These are phyloP conservation scores for Diaporthe sp. DNA, from an alignment of 2,329 filamentous ascomycete species.

Conservation along the genomic window DNA sequence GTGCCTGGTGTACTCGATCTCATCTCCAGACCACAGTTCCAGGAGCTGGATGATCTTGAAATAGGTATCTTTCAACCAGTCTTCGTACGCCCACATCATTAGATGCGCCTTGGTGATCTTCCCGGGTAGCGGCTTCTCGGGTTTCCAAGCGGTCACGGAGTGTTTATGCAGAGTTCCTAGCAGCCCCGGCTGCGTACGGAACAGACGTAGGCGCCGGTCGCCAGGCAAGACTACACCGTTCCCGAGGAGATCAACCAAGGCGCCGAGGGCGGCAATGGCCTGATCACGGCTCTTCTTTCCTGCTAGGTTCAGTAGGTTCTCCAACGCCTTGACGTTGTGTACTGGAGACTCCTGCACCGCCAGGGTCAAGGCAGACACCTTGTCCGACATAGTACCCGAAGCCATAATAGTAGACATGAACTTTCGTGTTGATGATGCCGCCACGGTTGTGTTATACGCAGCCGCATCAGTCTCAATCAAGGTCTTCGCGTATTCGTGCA, in stretches of 20 bases:
- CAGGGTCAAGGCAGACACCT: slow-evolving; percentile 93
- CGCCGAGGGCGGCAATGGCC: slow-evolving; percentile 91
- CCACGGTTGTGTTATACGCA: slow-evolving; percentile 79
- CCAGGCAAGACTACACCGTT: slow-evolving; percentile 88
- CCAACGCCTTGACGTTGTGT: slow-evolving; percentile 91
- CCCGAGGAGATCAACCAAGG: slow-evolving; percentile 93
- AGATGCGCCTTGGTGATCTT: slow-evolving; percentile 82
- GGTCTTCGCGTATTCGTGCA: slow-evolving; percentile 79
- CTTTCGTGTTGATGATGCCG: slow-evolving; percentile 89
- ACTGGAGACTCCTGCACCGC: slow-evolving; percentile 96
- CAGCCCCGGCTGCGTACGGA: slow-evolving; percentile 84
- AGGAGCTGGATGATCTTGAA: slow-evolving; percentile 94
- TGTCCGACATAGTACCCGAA: slow-evolving; percentile 95
- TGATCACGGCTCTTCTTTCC: slow-evolving; percentile 94
- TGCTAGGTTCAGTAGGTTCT: slow-evolving; percentile 85
- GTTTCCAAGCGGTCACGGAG: slow-evolving; percentile 72
- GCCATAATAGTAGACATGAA: slow-evolving; percentile 98
- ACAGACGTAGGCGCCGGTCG: slow-evolving; percentile 84
- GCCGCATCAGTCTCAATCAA: slow-evolving; percentile 84
- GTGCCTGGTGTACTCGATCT: slow-evolving; percentile 92
- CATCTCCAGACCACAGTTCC: slow-evolving; percentile 93
- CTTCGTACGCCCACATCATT: slow-evolving; percentile 91
- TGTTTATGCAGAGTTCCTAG: slow-evolving; percentile 77
- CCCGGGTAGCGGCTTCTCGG: slow-evolving; percentile 79
- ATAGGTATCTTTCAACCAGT: slow-evolving; percentile 94